Evolutionary conservation across 345 rosid species (phyloP).

Genomic region (Dipteronia dyeriana): DNA sequence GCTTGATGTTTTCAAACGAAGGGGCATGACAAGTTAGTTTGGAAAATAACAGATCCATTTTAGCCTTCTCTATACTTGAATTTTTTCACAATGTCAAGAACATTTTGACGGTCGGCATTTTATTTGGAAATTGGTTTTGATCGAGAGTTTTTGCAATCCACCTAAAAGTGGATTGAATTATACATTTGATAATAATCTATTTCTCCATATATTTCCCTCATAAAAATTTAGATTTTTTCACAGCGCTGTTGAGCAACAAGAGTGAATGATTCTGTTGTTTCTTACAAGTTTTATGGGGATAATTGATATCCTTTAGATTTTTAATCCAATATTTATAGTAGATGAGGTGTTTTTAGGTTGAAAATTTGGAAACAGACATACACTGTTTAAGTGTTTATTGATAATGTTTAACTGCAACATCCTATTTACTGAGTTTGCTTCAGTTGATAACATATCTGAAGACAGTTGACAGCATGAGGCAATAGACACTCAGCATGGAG

Average conservation of each 20-base stretch:
- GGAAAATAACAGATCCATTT: background rate
- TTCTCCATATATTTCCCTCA: background rate
- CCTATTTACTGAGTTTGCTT: too few relatives aligned
- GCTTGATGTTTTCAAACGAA: constrained; percentile 73
- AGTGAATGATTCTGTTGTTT: too few relatives aligned
- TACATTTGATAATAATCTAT: background rate
- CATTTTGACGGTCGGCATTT: background rate
- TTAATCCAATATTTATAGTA: too few relatives aligned
- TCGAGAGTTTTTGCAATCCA: background rate
- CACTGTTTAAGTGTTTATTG: too few relatives aligned
- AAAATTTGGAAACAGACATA: too few relatives aligned
- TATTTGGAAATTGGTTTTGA: constrained; percentile 9
- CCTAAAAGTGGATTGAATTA: background rate
- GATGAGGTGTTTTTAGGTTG: too few relatives aligned
- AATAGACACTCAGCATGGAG: too few relatives aligned
- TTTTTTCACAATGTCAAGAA: background rate
- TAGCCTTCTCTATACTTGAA: background rate
- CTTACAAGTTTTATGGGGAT: too few relatives aligned
- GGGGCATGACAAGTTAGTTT: constrained; percentile 54
- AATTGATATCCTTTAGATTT: too few relatives aligned
- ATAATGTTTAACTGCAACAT: too few relatives aligned
- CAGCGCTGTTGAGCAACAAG: background rate
- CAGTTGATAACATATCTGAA: too few relatives aligned
- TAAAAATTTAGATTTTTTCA: background rate
- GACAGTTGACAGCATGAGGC: too few relatives aligned